Evolutionary conservation across 257 asterid genomes (phyloP).

Genomic region (Solanum sejunctum): DNA sequence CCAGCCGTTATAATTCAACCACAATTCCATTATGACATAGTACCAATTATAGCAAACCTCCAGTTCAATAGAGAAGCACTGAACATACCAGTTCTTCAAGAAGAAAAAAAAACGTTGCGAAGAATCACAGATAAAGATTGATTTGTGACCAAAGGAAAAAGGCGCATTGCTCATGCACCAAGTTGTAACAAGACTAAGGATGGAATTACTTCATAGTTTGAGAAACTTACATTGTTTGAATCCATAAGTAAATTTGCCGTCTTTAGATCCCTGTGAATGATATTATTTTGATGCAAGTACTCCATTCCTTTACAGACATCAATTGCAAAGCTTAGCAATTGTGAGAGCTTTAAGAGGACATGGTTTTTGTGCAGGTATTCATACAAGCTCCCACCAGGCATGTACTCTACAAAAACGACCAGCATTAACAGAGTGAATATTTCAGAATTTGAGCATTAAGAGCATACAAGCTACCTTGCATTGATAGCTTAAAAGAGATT

Average conservation of each 20-base stretch:
- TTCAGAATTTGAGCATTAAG: neutral
- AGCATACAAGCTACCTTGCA: neutral
- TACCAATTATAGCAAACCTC: neutral
- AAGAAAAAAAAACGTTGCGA: neutral
- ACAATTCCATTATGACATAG: neutral
- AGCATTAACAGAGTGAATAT: neutral
- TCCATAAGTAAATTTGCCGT: constrained; percentile 85
- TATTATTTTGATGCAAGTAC: constrained; percentile 66
- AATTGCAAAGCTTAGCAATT: constrained; percentile 60
- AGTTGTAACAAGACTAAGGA: neutral
- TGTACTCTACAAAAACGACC: constrained; percentile 44
- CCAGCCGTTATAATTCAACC: neutral
- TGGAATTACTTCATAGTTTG: neutral
- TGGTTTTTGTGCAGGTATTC: constrained; percentile 64
- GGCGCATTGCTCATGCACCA: neutral
- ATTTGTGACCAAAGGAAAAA: neutral
- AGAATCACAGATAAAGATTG: neutral
- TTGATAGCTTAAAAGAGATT: neutral
- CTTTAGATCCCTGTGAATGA: constrained; percentile 86
- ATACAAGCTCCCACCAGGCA: constrained; percentile 81
- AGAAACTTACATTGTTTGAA: constrained; percentile 38
- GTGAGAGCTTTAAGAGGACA: constrained; percentile 42
- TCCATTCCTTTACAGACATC: constrained; percentile 95
- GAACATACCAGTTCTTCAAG: neutral
- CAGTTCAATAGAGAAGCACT: neutral